These are phyloP conservation scores for Volvariella surrecta DNA, from an alignment of 1,284 basidiomycete genomes.

Conservation along the genomic window DNA sequence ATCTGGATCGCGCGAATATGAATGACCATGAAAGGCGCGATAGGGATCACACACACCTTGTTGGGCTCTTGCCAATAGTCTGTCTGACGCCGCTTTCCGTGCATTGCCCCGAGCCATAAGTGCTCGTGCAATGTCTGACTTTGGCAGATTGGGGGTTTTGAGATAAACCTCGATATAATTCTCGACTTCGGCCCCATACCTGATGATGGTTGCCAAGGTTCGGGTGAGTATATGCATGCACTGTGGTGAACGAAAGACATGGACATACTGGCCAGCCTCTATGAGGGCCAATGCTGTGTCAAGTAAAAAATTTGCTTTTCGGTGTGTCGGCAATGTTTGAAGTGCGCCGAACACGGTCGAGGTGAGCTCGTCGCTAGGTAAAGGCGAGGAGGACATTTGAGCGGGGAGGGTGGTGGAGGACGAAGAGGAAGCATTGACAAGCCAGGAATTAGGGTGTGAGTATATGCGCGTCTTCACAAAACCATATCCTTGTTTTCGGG, in stretches of 20 bases:
- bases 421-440: slow-evolving; percentile 8
- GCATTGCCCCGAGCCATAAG: slow-evolving; percentile 51
- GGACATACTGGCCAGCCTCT: slow-evolving; percentile 38
- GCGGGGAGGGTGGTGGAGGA: slow-evolving; percentile 4
- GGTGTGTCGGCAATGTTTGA: slow-evolving; percentile 33
- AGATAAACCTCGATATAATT: slow-evolving; percentile 57
- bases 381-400: slow-evolving; percentile 12
- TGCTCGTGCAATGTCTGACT: slow-evolving; percentile 41
- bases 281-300: slow-evolving; percentile 49
- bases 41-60: slow-evolving; percentile 31
- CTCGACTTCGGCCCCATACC: slow-evolving; percentile 56
- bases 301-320: slow-evolving; percentile 53
- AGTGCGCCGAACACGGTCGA: slow-evolving; percentile 47
- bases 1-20: slow-evolving; percentile 25
- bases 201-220: slow-evolving; percentile 17
- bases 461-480: too few relatives aligned
- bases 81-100: slow-evolving; percentile 43
- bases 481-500: too few relatives aligned
- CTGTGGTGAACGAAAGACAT: slow-evolving; percentile 1
- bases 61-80: slow-evolving; percentile 43
- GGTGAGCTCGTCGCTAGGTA: slow-evolving; percentile 44
- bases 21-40: neutral
- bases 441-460: slow-evolving; percentile 3
- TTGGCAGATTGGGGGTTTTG: slow-evolving; percentile 45
- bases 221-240: slow-evolving; percentile 3